Base-by-base conservation (phyloP, 2,329 filamentous ascomycete species). In the Fusarium sambucinum region DNA sequence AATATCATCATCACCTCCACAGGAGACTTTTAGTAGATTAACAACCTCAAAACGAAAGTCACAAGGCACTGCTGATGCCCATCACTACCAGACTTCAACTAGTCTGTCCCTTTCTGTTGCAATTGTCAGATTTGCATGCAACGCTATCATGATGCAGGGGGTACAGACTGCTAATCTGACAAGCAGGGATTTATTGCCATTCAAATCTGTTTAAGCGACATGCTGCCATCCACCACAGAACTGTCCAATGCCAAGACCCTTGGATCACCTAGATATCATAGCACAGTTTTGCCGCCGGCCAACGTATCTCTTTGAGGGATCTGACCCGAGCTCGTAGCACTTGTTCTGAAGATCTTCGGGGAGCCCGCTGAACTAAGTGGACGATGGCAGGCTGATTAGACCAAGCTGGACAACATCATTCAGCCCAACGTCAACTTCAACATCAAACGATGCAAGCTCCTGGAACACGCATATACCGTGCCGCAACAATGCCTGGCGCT, bases 51-150 rank as follows among this genome's bases (percentile, higher is more conserved):
- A 29, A 27, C 40, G 17, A 60, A 38, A 17, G 42, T 61, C 45
- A 61, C 59, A 29, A 37, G 59, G 37, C 37, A 48, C 63, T 40
- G 32, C 9, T 53, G 38, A 33, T 59, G 60, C 41, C 23, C 60
- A 64, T 64, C 61, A 59, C 32, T 59, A 37, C 48, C 54, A 66
- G 48, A 68, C 63, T 51, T 61, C 47, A 45, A 41, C 63, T 60
- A 73, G 70, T 58, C 56, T 40, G 47, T 40, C 47, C 47, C 33
- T 51, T 51, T 51, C 47, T 38, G 47, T 55, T 52, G 51, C 69
- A 65, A 45, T 63, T 63, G 67, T 55, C 69, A 74, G 71, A 71
- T 74, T 73, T 59, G 38, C 57, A 71, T 73, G 55, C 67, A 45
- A 73, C 71, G 55, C 55, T 66, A 63, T 51, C 42, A 64, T 33